A percentile compares a stretch with the other conserved stretches of the same genome.
Evolutionary conservation across 1,284 basidiomycete species (phyloP).

Genomic region (Ceratobasidium sp.): DNA sequence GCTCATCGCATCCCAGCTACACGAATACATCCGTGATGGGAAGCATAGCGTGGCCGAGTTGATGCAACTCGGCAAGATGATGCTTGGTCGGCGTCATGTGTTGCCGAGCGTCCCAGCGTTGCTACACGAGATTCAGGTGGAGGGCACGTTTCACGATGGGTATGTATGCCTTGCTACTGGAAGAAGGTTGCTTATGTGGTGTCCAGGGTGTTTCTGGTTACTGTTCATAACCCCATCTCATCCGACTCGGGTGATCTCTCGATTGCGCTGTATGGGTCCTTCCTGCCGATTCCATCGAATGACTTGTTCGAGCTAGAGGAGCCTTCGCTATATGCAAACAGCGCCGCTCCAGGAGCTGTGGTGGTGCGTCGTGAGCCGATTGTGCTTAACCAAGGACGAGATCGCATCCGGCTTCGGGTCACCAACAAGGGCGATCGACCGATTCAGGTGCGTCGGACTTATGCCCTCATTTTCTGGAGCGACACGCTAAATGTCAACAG

Average conservation of each 20-base stretch:
- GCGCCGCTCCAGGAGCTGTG: constrained; percentile 74
- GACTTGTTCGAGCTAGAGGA: constrained; percentile 67
- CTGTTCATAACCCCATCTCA: constrained; percentile 92
- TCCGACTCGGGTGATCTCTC: constrained; percentile 79
- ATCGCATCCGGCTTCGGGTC: constrained; percentile 75
- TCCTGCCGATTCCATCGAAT: constrained; percentile 79
- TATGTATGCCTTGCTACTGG: too few species aligned
- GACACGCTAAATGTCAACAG: constrained; percentile 50
- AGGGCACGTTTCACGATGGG: constrained; percentile 89
- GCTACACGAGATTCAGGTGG: constrained; percentile 87
- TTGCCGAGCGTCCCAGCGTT: constrained; percentile 72
- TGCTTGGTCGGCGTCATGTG: constrained; percentile 92
- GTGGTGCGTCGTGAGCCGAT: constrained; percentile 73
- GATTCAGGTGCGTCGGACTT: constrained; percentile 69
- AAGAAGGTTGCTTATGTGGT: too few species aligned
- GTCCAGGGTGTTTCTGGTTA: constrained; percentile 88
- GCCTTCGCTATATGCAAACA: constrained; percentile 57
- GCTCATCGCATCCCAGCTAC: constrained; percentile 88
- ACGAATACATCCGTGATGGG: constrained; percentile 96
- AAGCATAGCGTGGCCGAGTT: constrained; percentile 84
- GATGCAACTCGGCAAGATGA: constrained; percentile 89
- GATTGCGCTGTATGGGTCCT: constrained; percentile 90
- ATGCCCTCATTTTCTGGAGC: neutral
- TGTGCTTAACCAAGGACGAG: constrained; percentile 73
- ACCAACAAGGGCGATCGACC: constrained; percentile 95